These are phyloP conservation scores for Thymus quinquecostatus DNA, from an alignment of 257 asterid genomes.

Conservation along the genomic window DNA sequence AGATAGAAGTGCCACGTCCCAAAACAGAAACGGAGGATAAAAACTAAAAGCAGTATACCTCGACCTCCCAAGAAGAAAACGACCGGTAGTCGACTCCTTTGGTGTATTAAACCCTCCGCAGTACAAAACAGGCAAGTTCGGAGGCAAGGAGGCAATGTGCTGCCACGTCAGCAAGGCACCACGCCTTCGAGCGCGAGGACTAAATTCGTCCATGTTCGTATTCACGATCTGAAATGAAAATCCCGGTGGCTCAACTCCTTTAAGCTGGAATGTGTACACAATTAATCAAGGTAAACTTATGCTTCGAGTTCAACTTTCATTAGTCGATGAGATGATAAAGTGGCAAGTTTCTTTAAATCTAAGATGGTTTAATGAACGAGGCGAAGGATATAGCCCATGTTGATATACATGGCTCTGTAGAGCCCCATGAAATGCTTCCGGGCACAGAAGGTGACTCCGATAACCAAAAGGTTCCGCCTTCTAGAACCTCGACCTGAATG, in stretches of 20 bases:
- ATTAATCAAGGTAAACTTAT: slow-evolving; percentile 57
- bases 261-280: slow-evolving; percentile 97
- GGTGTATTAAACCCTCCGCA: slow-evolving; percentile 97
- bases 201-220: slow-evolving; percentile 88
- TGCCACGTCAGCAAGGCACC: slow-evolving; percentile 99
- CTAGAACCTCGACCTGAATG: slow-evolving; percentile 85
- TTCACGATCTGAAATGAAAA: slow-evolving; percentile 94
- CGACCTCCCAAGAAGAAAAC: slow-evolving; percentile 98
- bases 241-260: slow-evolving; percentile 95
- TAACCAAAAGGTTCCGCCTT: slow-evolving; percentile 99
- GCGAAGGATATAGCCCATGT: slow-evolving; percentile 99
- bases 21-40: not conserved
- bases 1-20: no score
- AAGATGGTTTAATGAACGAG: slow-evolving; percentile 13
- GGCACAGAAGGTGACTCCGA: slow-evolving; percentile 99
- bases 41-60: slow-evolving; percentile 53
- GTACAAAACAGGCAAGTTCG: slow-evolving; percentile 85
- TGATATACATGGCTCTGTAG: slow-evolving; percentile 80
- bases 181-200: slow-evolving; percentile 97
- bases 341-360: slow-evolving; percentile 3
- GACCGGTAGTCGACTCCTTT: slow-evolving; percentile 97
- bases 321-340: slow-evolving; percentile 15
- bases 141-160: slow-evolving; percentile 98
- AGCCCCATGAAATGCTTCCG: slow-evolving; percentile 99
- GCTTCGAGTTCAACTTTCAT: not conserved